Base-by-base conservation (phyloP, 306 rosid genomes). In the Alnus rubra region DNA sequence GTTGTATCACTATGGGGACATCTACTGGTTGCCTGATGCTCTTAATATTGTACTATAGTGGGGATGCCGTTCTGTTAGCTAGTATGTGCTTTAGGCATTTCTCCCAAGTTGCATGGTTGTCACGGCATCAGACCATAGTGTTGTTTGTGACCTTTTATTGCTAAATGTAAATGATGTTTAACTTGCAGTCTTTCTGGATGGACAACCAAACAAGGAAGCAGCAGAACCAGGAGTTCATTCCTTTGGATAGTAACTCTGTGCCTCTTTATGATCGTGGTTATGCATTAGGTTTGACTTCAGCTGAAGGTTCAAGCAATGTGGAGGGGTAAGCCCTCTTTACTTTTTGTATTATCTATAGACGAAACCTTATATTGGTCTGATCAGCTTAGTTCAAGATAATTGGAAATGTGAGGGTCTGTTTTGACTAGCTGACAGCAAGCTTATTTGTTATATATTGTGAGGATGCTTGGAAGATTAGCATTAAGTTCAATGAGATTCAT, bases 231-330 rank as follows among this genome's bases (percentile, higher is more conserved):
- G 85, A 84, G 73, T 84, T 80, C 55, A 62, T 78, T 75, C 88
- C 93, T 68, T 82, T 93, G 83, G 98, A 92, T 88, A 69, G 82
- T 84, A 88, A 81, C 79, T 84, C 82, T 19, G 97, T 89, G 83
- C 99, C 99, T 59, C 87, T 91, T 14, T 96, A 96, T 87, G 99
- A 96, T 81, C 97, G 99, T 1, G 97, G 98, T 50, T 96, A 80
- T 87, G 79, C 94, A 69, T 86, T 93, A 82, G 99, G 99, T 78
- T 88, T 96, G 91, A 88, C 90, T 79, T 89, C 95, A 76, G 85
- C 84, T 63, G 91, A 79, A 81, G 89, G 85, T 75, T 84, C 88
- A 78, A 91, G 84, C 87, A 89, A 84, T 72, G 71, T 79, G 53
- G 94, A 91, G 71, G 88, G 96, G 99, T 96, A 93, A 82, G 33